phyloP scores from a whole-genome alignment of 805 yeast genomes.

The Suhomyces kilbournensis region DNA sequence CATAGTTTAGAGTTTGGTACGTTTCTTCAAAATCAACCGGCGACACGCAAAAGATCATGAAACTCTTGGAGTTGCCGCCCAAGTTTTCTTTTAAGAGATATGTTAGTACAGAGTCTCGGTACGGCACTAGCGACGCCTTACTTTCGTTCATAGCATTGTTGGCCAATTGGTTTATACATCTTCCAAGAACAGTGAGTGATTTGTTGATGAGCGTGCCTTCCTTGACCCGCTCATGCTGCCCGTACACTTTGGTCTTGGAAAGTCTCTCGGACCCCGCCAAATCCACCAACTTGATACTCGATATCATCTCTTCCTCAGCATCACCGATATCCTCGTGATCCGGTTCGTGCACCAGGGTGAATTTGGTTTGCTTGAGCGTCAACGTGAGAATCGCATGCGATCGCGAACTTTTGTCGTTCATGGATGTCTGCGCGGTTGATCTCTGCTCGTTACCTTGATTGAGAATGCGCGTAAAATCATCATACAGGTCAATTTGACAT shows the following conservation, averaged over 20 bases:
- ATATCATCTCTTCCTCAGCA: slow-evolving; percentile 47
- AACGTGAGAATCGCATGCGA: slow-evolving; percentile 79
- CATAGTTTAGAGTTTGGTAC: slow-evolving; percentile 71
- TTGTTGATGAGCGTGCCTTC: slow-evolving; percentile 80
- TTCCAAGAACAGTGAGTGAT: slow-evolving; percentile 72
- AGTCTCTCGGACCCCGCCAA: slow-evolving; percentile 82
- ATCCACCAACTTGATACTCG: slow-evolving; percentile 70
- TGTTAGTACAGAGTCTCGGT: slow-evolving; percentile 72
- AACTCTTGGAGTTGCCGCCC: slow-evolving; percentile 86
- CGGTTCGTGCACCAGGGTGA: slow-evolving; percentile 17
- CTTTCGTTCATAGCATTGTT: slow-evolving; percentile 33
- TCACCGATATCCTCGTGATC: slow-evolving; percentile 27
- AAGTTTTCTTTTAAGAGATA: slow-evolving; percentile 72
- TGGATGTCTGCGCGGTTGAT: slow-evolving; percentile 68
- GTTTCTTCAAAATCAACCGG: slow-evolving; percentile 80
- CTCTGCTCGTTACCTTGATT: slow-evolving; percentile 52
- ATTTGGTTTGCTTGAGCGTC: slow-evolving; percentile 54
- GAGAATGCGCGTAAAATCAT: slow-evolving; percentile 48
- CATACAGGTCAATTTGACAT: slow-evolving; percentile 44
- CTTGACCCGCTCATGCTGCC: slow-evolving; percentile 51
- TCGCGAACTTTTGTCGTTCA: slow-evolving; percentile 72
- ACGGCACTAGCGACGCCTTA: slow-evolving; percentile 51
- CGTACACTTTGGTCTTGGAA: slow-evolving; percentile 57
- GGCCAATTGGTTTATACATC: slow-evolving; percentile 52
- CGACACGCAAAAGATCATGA: slow-evolving; percentile 82